Base-by-base conservation (phyloP, 257 asterid species). In the Solanum peruvianum region DNA sequence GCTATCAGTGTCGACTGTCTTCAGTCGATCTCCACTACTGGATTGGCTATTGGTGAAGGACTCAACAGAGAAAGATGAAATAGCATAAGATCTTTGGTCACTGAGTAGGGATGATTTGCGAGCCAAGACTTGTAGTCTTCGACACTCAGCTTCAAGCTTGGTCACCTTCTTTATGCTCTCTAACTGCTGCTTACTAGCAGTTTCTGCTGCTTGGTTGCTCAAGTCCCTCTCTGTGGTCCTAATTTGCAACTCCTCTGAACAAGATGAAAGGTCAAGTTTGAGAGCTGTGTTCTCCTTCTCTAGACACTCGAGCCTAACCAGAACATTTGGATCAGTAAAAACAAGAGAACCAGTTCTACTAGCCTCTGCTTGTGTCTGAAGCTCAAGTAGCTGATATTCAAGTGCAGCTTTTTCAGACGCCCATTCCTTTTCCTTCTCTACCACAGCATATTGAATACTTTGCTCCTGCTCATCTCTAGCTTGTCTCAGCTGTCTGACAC, bases 141-240 rank as follows among this genome's bases (percentile, higher is more conserved):
- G 86, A 52, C 88, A 91, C 88, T 93, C 94, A 0, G 93, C 92
- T 84, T 92, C 96, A 73, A 93, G 94, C 89, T 89, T 93, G 39
- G 91, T 88, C n/a, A 93, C 89, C 85, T 90, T 93, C 75, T 91
- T 95, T 84, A 93, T 93, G 89, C 91, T 89, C 86, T 92, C 98
- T 42, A 95, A 88, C 85, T 94, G 98, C 87, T 89, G 93, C 92
- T 93, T 95, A 89, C 98, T 94, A 56, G 96, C 94, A 42, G 92
- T 85, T 91, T 95, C 98, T 21, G 98, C 98, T 64, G 95, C 93
- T 88, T 91, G 92, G 69, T 92, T 92, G 91, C 95, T 94, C 87
- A 94, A 92, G 85, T 95, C 98, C 92, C 96, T 89, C 89, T 95
- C 98, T 21, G 90, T 39, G 10, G 88, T 91, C 86, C 88, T 89